Evolutionary conservation across 768 basidiomycete species (phyloP).

Genomic region (Suillus americanus): DNA sequence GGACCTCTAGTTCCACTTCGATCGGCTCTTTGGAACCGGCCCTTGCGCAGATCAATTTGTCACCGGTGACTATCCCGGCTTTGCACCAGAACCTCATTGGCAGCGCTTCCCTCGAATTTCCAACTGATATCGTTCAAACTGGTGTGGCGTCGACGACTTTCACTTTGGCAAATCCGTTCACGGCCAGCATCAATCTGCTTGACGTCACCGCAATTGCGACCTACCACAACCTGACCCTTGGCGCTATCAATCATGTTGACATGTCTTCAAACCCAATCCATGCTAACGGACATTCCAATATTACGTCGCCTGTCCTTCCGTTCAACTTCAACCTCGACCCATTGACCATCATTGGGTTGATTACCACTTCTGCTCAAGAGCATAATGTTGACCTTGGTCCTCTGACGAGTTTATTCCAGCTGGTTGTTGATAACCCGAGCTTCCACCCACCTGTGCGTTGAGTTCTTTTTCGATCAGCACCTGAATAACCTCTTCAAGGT

Average conservation of each 20-base stretch:
- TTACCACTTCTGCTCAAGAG: conserved; percentile 48
- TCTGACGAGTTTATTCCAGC: conserved; percentile 52
- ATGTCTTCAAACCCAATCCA: conserved; percentile 56
- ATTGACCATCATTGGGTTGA: conserved; percentile 55
- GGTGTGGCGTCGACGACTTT: conserved; percentile 61
- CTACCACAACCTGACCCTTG: conserved; percentile 55
- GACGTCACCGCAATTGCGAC: conserved; percentile 51
- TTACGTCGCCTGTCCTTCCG: conserved; percentile 56
- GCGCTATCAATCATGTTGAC: conserved; percentile 57
- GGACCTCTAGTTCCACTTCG: conserved; percentile 53
- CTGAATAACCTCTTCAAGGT: conserved; percentile 36
- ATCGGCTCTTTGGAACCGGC: conserved; percentile 62
- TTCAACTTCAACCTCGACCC: conserved; percentile 67
- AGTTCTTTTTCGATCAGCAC: not conserved
- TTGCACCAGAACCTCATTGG: conserved; percentile 61
- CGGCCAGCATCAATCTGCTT: conserved; percentile 67
- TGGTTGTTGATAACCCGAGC: conserved; percentile 48
- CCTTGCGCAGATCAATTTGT: conserved; percentile 57
- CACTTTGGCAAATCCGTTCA: conserved; percentile 66
- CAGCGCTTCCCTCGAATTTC: conserved; percentile 57
- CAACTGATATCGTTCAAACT: conserved; percentile 58
- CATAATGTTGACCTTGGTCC: conserved; percentile 64
- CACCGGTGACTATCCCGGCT: conserved; percentile 64
- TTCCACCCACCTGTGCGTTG: conserved; percentile 50
- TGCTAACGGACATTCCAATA: conserved; percentile 55